Evolutionary conservation across 225 moss, liverwort and hornwort species (phyloP).

Genomic region (Pseudisothecium myosuroides): DNA sequence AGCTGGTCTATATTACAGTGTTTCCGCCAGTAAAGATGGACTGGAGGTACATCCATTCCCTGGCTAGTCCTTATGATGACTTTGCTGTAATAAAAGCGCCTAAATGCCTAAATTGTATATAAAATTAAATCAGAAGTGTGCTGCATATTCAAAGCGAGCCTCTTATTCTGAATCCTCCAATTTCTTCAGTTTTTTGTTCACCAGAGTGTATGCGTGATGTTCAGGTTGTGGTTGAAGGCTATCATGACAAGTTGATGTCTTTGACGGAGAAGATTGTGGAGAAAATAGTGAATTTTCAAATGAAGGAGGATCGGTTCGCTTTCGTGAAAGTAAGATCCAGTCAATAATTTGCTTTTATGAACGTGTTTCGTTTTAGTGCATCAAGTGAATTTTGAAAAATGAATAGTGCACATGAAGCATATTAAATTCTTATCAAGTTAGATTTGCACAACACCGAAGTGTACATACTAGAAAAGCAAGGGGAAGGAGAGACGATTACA

Average conservation of each 20-base stretch:
- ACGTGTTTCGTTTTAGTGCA: background rate
- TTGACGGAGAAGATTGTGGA: conserved; percentile 31
- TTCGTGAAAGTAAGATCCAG: conserved; percentile 54
- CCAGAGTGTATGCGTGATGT: background rate
- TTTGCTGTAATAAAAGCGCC: background rate
- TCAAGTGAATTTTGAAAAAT: background rate
- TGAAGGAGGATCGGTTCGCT: conserved; percentile 70
- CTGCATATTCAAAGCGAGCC: background rate
- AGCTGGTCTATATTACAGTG: conserved; percentile 34
- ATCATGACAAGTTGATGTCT: conserved; percentile 37
- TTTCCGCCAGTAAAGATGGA: conserved; percentile 38
- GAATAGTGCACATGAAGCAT: background rate
- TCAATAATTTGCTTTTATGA: background rate
- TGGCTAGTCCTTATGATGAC: background rate
- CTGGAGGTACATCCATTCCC: conserved; percentile 20
- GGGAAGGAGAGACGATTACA: background rate
- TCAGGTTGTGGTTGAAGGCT: conserved; percentile 47
- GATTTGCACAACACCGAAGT: background rate
- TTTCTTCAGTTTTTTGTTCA: background rate
- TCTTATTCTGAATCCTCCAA: background rate
- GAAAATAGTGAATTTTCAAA: conserved; percentile 60
- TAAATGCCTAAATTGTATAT: background rate
- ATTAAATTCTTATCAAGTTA: background rate
- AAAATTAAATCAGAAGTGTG: background rate
- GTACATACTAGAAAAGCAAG: background rate